Conservation (phyloP, 2,329 filamentous ascomycete genomes). For the Pseudogymnoascus sp. region DNA sequence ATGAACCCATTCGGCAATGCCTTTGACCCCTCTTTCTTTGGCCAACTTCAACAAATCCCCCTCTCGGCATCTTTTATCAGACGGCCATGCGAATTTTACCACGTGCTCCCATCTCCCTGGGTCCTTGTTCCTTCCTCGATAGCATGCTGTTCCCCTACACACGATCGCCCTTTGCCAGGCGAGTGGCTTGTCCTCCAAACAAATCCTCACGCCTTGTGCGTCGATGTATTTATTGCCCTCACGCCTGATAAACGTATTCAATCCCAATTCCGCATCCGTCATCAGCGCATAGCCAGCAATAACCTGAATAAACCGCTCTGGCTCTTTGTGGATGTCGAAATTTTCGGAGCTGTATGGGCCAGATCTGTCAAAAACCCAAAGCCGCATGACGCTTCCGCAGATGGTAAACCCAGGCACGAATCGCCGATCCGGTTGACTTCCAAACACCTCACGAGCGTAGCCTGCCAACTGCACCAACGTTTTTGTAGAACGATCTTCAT, state of each 20-base stretch:
- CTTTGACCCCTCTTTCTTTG: constrained; percentile 17
- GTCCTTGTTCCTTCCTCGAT: constrained; percentile 15
- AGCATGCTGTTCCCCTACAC: constrained; percentile 23
- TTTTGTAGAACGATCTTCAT: constrained; percentile 18
- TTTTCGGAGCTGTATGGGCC: constrained; percentile 14
- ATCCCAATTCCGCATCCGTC: not conserved
- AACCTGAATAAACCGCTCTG: not conserved
- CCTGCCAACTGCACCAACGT: constrained; percentile 23
- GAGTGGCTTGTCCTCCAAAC: not conserved
- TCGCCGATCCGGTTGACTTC: constrained; percentile 26
- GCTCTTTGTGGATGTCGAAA: not conserved
- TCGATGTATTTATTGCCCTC: not conserved
- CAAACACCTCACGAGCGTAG: constrained; percentile 25
- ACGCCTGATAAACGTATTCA: not conserved
- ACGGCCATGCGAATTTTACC: constrained; percentile 30
- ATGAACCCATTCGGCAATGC: constrained; percentile 25
- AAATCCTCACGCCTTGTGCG: not conserved
- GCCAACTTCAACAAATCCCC: constrained; percentile 10
- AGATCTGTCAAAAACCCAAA: constrained; percentile 31
- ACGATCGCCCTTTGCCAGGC: not conserved
- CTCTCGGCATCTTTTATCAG: constrained; percentile 24
- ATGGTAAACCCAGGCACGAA: constrained; percentile 28
- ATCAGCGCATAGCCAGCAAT: not conserved
- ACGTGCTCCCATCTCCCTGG: constrained; percentile 21
- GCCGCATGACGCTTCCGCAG: constrained; percentile 23